Base-by-base conservation (phyloP, 192 early-diverging fungal genomes). In the Coemansia sp. region DNA sequence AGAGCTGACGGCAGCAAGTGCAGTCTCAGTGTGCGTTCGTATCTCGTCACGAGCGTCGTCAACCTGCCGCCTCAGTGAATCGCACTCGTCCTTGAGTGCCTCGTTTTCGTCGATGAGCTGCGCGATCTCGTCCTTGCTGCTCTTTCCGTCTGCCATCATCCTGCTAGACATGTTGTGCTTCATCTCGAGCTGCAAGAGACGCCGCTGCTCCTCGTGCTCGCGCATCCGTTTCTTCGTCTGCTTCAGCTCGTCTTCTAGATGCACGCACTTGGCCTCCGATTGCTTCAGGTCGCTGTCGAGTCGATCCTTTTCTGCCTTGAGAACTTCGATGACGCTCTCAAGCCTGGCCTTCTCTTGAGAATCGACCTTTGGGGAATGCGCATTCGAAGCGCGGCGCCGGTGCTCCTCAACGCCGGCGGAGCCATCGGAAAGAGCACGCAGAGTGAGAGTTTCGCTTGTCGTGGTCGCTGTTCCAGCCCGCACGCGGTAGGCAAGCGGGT, bases 401-500 rank as follows among this genome's bases (percentile, higher is more conserved):
- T 33, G 20, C 16, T 58, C 58, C 7, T n/a, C 58, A 25, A 16
- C 48, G 13, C 20, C 59, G 2, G 45, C 69, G 1, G 78, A 81
- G 12, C 43, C 43, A 21, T 81, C 78, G 7, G 78, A 81, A 12
- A 61, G 70, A 28, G 78, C 70, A 3, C 73, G 72, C 57, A 81
- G 49, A 7, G 78, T 81, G 25, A 69, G 57, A 0, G 78, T 72
- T 60, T 81, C 78, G 70, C 78, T 81, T 20, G 73, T 65, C 0
- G 73, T 70, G 4, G 76, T 72, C 28, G 66, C 63, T 0, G 75
- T 77, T 18, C 73, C 78, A 2, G 78, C 72, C 7, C 78, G 78
- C 63, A 58, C 30, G 49, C 78, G 78, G 48, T 42, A 67, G 23
- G 64, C 3, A n/a, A 55, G 39, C 9, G 39, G 34, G 33, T 59